These are phyloP conservation scores for Brettanomyces bruxellensis DNA, from an alignment of 805 yeast genomes.

Conservation along the genomic window DNA sequence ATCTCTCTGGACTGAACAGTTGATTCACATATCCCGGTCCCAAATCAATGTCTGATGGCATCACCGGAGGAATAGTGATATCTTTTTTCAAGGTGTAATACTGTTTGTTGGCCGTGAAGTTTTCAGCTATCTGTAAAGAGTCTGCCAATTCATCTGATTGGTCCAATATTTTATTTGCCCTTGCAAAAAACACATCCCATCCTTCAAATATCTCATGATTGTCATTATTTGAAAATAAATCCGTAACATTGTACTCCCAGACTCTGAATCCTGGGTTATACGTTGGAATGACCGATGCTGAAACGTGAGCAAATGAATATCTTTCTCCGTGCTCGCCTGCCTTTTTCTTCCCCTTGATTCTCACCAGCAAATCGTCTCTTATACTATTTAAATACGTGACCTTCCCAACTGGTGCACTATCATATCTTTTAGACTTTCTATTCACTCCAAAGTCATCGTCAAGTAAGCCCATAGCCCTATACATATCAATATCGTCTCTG, in stretches of 20 bases:
- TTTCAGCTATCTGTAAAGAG: conserved; percentile 2
- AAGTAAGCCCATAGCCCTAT: conserved; percentile 10
- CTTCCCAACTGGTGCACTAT: conserved; percentile 64
- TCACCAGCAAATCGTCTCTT: conserved; percentile 44
- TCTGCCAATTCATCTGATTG: conserved; percentile 23
- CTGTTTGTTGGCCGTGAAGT: conserved; percentile 4
- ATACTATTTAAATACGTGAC: conserved; percentile 53
- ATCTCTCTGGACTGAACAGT: conserved; percentile 61
- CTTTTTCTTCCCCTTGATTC: conserved; percentile 35
- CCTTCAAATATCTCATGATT: conserved; percentile 25
- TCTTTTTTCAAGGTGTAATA: conserved; percentile 27
- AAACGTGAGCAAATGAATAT: conserved; percentile 60
- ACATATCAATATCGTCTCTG: conserved; percentile 14
- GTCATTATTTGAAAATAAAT: conserved; percentile 24
- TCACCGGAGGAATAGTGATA: conserved; percentile 51
- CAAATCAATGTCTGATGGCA: conserved; percentile 42
- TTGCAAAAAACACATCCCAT: conserved; percentile 52
- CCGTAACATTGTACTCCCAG: conserved; percentile 78
- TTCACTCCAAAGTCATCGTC: conserved; percentile 3
- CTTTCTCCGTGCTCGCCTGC: conserved; percentile 41
- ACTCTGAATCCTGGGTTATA: conserved; percentile 76
- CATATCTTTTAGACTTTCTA: conserved; percentile 24
- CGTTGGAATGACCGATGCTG: conserved; percentile 74
- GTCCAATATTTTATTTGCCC: conserved; percentile 30
- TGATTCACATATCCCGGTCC: conserved; percentile 78